Conservation (phyloP, 352 stramenopile species). For the Pseudoperonospora humuli region DNA sequence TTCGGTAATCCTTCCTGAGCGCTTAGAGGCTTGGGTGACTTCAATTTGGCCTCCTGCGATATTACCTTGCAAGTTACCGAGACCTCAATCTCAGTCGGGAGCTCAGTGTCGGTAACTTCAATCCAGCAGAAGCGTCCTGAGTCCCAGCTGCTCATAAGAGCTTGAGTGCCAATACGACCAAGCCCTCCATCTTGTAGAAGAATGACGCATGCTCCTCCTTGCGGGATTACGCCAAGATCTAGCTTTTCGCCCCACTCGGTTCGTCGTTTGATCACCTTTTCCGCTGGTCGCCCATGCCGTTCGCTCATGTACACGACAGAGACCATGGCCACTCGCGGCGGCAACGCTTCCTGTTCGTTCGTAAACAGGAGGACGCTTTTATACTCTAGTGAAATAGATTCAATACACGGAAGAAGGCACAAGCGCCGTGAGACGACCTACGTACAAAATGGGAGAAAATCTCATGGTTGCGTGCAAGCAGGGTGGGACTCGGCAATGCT, state of each 20-base stretch:
- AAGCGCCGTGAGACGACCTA: constrained; percentile 28
- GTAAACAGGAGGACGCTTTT: constrained; percentile 64
- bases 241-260: constrained; percentile 58
- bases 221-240: constrained; percentile 68
- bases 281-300: constrained; percentile 43
- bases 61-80: constrained; percentile 73
- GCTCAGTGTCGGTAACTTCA: constrained; percentile 54
- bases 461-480: constrained; percentile 70
- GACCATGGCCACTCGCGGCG: constrained; percentile 63
- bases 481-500: constrained; percentile 53
- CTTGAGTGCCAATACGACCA: constrained; percentile 70
- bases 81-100: constrained; percentile 71
- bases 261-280: constrained; percentile 68
- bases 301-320: constrained; percentile 62
- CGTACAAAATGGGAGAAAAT: constrained; percentile 78
- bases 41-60: constrained; percentile 25
- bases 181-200: constrained; percentile 64
- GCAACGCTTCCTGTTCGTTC: constrained; percentile 57
- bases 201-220: constrained; percentile 72
- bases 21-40: constrained; percentile 20
- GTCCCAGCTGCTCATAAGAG: constrained; percentile 81
- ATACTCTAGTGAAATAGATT: constrained; percentile 44
- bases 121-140: constrained; percentile 70
- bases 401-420: constrained; percentile 14
- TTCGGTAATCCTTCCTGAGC: constrained; percentile 36